Evolutionary conservation across 768 basidiomycete genomes (phyloP).

Genomic region (Boletus eberwhitei): DNA sequence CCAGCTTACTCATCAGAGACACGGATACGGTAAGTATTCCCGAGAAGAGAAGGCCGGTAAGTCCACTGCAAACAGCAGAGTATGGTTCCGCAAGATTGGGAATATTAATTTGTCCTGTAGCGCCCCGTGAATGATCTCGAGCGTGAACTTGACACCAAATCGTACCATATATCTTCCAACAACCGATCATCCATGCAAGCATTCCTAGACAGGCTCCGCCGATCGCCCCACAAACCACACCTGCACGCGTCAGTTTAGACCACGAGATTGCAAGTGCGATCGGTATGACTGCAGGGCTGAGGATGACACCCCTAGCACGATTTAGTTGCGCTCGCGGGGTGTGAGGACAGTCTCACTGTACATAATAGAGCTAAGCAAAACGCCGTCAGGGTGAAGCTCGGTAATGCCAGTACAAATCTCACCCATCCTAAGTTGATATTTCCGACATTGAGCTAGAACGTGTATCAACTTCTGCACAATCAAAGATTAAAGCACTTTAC

Average conservation of each 20-base stretch:
- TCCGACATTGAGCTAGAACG: conserved; percentile 39
- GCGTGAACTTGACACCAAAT: background rate
- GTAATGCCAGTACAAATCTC: conserved; percentile 3
- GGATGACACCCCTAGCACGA: conserved; percentile 42
- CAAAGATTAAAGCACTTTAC: conserved; percentile 9
- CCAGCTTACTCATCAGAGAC: conserved; percentile 33
- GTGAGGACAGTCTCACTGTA: conserved; percentile 32
- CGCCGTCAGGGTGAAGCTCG: conserved; percentile 1
- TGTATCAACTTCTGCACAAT: background rate
- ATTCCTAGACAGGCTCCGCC: conserved; percentile 42
- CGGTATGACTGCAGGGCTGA: conserved; percentile 50
- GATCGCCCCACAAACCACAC: conserved; percentile 40
- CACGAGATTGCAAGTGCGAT: conserved; percentile 46
- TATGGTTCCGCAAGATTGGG: conserved; percentile 38
- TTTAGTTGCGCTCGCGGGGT: background rate
- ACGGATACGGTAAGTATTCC: conserved; percentile 35
- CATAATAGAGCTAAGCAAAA: conserved; percentile 38
- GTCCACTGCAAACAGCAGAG: conserved; percentile 38
- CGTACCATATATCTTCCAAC: conserved; percentile 47
- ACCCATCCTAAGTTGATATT: conserved; percentile 49
- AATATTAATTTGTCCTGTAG: conserved; percentile 35
- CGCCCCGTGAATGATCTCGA: background rate
- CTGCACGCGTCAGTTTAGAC: conserved; percentile 41
- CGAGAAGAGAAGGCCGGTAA: conserved; percentile 37
- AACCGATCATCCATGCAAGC: conserved; percentile 50